phyloP scores from a whole-genome alignment of 139 green algal species.

The Nannochloris sp. region DNA sequence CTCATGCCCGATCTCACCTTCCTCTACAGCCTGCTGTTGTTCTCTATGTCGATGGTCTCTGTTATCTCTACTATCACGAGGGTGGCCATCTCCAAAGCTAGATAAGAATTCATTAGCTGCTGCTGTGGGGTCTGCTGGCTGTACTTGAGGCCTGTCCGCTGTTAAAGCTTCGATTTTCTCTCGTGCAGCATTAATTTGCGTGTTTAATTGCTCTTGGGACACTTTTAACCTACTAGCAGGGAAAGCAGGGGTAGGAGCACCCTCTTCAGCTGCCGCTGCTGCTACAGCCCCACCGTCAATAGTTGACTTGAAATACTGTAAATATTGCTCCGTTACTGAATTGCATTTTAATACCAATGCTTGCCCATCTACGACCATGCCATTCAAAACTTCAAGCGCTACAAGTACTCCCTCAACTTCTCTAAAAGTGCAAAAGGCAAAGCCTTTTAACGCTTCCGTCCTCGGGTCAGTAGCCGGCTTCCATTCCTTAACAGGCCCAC shows the following conservation, averaged over 20 bases:
- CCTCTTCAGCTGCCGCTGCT: slow-evolving; percentile 5
- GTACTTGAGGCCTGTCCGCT: not conserved
- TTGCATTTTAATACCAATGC: slow-evolving; percentile 81
- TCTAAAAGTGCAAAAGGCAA: slow-evolving; percentile 88
- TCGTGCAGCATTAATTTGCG: slow-evolving; percentile 4
- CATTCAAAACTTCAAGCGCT: slow-evolving; percentile 59
- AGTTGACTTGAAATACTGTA: slow-evolving; percentile 21
- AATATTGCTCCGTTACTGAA: slow-evolving; percentile 31
- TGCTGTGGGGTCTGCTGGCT: not conserved
- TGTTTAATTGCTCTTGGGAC: slow-evolving; percentile 23
- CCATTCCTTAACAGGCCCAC: slow-evolving; percentile 75
- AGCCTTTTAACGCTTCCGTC: slow-evolving; percentile 69
- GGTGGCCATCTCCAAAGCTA: not conserved
- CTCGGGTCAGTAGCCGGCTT: slow-evolving; percentile 76
- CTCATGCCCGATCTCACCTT: too few relatives aligned
- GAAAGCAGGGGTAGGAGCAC: too few relatives aligned
- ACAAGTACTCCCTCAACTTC: slow-evolving; percentile 59
- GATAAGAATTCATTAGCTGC: not conserved
- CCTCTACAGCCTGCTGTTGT: too few relatives aligned
- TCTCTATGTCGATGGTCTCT: too few relatives aligned
- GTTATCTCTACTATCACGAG: too few relatives aligned
- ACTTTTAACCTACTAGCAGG: too few relatives aligned
- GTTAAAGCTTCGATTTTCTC: not conserved
- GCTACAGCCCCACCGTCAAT: slow-evolving; percentile 5
- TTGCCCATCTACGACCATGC: slow-evolving; percentile 67